Conservation (phyloP, 495 filamentous ascomycete genomes). For the Usnea hakonensis region DNA sequence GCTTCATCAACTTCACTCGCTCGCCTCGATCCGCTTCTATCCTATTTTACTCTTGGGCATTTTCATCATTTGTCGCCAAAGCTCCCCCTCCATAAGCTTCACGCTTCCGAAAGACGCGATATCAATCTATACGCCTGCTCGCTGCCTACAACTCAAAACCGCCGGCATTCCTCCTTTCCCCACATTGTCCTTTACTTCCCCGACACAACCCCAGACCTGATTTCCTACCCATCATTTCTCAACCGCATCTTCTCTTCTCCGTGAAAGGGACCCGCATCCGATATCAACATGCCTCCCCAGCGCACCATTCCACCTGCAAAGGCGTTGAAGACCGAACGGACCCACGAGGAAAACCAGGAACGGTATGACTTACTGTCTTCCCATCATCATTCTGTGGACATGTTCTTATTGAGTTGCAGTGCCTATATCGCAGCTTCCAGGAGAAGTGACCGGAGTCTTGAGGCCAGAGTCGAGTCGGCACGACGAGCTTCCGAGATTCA, state of each 20-base stretch:
- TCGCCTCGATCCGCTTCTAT: neutral
- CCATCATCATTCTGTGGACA: neutral
- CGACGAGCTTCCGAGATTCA: constrained; percentile 83
- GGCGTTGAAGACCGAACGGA: constrained; percentile 57
- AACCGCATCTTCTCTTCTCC: neutral
- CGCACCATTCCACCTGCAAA: constrained; percentile 37
- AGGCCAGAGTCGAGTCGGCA: constrained; percentile 85
- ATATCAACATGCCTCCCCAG: constrained; percentile 36
- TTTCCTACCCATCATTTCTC: neutral
- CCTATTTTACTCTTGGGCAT: neutral
- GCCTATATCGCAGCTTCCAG: constrained; percentile 95
- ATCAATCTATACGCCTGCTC: neutral
- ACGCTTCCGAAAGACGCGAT: neutral
- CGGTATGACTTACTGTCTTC: constrained; percentile 41
- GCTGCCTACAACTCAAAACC: neutral
- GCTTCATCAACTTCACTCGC: neutral
- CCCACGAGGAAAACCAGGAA: constrained; percentile 89
- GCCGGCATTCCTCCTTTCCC: neutral
- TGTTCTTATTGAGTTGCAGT: constrained; percentile 35
- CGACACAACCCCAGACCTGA: neutral
- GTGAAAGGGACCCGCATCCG: neutral
- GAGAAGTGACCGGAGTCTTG: constrained; percentile 78
- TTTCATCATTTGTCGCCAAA: constrained; percentile 10
- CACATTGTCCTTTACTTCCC: neutral
- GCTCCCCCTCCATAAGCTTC: neutral